phyloP scores from a whole-genome alignment of 108 stramenopile species.

The Schizochytrium sp. region DNA sequence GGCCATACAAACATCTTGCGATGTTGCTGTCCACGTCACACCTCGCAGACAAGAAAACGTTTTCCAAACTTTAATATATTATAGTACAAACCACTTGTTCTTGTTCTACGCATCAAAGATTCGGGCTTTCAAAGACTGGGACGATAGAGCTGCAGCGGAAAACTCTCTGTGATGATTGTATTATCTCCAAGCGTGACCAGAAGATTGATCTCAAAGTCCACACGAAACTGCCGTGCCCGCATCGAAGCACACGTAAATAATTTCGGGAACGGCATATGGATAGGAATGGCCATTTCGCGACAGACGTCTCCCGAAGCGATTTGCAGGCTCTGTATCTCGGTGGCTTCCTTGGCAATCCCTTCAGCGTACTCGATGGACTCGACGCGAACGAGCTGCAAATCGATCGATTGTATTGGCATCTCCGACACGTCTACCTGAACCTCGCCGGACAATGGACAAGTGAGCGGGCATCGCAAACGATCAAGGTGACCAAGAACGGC shows the following conservation, averaged over 20 bases:
- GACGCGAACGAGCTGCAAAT: constrained; percentile 46
- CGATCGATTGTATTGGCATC: constrained; percentile 19
- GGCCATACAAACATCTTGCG: no score
- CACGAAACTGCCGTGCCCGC: constrained; percentile 13
- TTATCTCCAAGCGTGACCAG: constrained; percentile 37
- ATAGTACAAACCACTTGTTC: no score
- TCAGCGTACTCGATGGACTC: constrained; percentile 34
- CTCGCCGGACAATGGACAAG: constrained; percentile 46
- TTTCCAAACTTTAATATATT: no score
- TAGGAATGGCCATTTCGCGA: constrained; percentile 35
- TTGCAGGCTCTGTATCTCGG: constrained; percentile 50
- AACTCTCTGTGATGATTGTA: constrained; percentile 37
- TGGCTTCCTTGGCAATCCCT: constrained; percentile 35
- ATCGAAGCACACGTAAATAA: constrained; percentile 44
- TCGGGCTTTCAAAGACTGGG: neutral
- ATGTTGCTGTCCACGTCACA: no score
- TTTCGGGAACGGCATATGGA: constrained; percentile 50
- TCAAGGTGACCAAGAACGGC: constrained; percentile 28
- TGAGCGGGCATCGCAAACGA: constrained; percentile 20
- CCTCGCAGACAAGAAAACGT: no score
- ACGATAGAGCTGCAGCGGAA: constrained; percentile 35
- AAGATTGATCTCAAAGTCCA: constrained; percentile 50
- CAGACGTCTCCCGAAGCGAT: constrained; percentile 44
- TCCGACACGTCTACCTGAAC: constrained; percentile 35
- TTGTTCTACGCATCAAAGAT: no score